phyloP scores from a whole-genome alignment of 2,329 filamentous ascomycete genomes.

The Endothia cerciana region DNA sequence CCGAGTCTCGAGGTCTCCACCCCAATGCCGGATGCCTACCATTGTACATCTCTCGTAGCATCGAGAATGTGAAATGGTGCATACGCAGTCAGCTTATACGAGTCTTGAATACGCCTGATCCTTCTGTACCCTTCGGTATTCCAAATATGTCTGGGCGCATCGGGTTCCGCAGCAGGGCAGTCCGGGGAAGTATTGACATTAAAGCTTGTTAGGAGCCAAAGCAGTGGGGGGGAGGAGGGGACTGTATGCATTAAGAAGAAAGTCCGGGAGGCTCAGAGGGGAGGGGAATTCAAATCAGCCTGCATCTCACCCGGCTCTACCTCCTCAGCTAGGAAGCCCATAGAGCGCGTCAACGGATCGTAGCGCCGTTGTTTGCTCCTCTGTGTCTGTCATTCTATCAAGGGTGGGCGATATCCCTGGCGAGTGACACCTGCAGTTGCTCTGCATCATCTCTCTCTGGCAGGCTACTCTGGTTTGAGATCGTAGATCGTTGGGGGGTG shows the following conservation, averaged over 20 bases:
- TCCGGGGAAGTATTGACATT: too few species aligned
- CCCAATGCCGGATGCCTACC: too few species aligned
- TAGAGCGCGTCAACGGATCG: background rate
- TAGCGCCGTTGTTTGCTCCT: background rate
- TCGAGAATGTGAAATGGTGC: too few species aligned
- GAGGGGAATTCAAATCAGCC: background rate
- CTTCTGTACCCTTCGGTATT: too few species aligned
- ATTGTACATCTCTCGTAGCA: too few species aligned
- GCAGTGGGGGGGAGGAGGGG: too few species aligned
- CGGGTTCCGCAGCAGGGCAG: too few species aligned
- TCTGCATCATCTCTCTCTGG: background rate
- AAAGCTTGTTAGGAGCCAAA: too few species aligned
- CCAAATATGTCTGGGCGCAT: too few species aligned
- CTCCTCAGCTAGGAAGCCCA: background rate
- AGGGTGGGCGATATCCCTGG: background rate
- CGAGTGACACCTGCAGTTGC: slow-evolving; percentile 15
- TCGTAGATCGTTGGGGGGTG: background rate
- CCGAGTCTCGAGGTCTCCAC: too few species aligned
- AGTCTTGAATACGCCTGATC: too few species aligned
- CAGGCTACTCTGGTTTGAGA: background rate
- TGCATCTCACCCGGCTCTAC: background rate
- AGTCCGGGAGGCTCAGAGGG: background rate
- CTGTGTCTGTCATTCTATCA: background rate
- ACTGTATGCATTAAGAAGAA: background rate
- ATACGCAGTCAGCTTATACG: too few species aligned